Evolutionary conservation across 257 asterid genomes (phyloP).

Genomic region (Catharanthus roseus): DNA sequence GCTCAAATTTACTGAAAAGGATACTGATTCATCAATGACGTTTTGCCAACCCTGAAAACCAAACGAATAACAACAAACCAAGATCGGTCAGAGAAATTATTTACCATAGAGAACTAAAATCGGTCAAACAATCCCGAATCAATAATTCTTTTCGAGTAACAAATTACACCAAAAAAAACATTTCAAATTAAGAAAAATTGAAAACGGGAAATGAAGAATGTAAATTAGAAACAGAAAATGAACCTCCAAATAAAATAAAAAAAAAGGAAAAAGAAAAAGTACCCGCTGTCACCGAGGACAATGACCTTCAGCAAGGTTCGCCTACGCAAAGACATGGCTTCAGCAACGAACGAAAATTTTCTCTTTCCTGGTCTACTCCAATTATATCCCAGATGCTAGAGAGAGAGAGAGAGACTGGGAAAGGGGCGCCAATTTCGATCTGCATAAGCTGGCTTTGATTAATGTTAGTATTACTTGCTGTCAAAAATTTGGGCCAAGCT

Average conservation of each 20-base stretch:
- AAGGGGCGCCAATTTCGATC: conserved; percentile 95
- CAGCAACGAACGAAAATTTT: conserved; percentile 12
- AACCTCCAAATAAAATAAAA: no score
- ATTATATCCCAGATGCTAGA: background rate
- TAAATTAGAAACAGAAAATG: background rate
- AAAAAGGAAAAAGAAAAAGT: background rate
- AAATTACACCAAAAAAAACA: background rate
- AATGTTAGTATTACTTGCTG: no score
- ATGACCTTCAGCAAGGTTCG: conserved; percentile 94
- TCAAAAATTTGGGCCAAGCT: no score
- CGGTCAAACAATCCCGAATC: background rate
- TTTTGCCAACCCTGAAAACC: conserved; percentile 84
- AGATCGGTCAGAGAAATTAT: conserved; percentile 6
- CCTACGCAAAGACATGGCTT: conserved; percentile 79
- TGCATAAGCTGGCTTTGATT: background rate
- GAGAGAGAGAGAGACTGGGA: conserved; percentile 21
- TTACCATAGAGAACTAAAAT: background rate
- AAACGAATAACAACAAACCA: background rate
- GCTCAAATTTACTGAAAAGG: conserved; percentile 27
- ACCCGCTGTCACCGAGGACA: conserved; percentile 99
- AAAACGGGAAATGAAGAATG: conserved; percentile 10
- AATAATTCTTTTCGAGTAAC: background rate
- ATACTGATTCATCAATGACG: conserved; percentile 99
- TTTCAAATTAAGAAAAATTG: background rate
- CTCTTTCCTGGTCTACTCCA: background rate